Conservation (phyloP, 768 basidiomycete genomes). For the Porpolomopsis calyptriformis region DNA sequence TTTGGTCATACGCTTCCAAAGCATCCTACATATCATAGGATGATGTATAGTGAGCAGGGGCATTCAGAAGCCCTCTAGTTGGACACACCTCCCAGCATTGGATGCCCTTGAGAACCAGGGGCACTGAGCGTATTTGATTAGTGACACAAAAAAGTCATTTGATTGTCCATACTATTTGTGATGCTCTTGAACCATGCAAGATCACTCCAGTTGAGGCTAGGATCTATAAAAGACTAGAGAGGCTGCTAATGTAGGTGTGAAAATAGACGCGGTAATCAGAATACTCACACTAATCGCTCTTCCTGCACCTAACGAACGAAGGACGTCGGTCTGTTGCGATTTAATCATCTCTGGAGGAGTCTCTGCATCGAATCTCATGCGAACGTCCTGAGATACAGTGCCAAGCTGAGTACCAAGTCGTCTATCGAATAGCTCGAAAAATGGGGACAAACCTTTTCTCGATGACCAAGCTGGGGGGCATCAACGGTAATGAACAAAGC, state of each 20-base stretch:
- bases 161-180: slow-evolving; percentile 41
- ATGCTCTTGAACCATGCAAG: slow-evolving; percentile 73
- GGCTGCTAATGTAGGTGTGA: slow-evolving; percentile 20
- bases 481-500: slow-evolving; percentile 96
- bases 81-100: slow-evolving; percentile 9
- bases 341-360: slow-evolving; percentile 47
- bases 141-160: slow-evolving; percentile 20
- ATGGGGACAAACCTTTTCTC: slow-evolving; percentile 47
- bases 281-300: slow-evolving; percentile 75
- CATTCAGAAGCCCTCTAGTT: background rate
- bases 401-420: background rate
- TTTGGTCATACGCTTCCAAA: slow-evolving; percentile 68
- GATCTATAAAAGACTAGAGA: slow-evolving; percentile 97
- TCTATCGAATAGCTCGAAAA: background rate
- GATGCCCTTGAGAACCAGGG: slow-evolving; percentile 78
- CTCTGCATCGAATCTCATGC: slow-evolving; percentile 87
- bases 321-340: slow-evolving; percentile 45
- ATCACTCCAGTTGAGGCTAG: slow-evolving; percentile 78
- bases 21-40: slow-evolving; percentile 52
- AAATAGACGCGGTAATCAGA: background rate
- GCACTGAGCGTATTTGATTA: slow-evolving; percentile 48
- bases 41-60: background rate
- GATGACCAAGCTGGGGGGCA: slow-evolving; percentile 88
- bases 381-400: slow-evolving; percentile 57
- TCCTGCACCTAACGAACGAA: slow-evolving; percentile 86